Percentiles rank a stretch among this genome's conserved stretches.
These are phyloP conservation scores for Nepenthes mirabilis DNA, from an alignment of 148 eudicot species.

Conservation along the genomic window DNA sequence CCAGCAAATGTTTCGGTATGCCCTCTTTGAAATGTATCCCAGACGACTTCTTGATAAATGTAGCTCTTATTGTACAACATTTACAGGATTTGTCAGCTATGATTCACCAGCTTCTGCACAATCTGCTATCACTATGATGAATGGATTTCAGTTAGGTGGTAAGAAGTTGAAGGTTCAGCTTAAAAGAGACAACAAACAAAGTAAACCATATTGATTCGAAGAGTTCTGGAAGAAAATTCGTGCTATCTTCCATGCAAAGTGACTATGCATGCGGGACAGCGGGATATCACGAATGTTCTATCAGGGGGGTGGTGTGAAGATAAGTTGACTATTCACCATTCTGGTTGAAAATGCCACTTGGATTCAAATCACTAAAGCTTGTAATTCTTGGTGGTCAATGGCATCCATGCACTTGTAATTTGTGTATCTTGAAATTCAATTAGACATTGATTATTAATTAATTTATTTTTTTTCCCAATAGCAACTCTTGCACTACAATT, in stretches of 20 bases:
- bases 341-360: too few species aligned
- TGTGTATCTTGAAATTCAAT: constrained; percentile 50
- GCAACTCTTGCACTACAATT: constrained; percentile 9
- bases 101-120: constrained; percentile 82
- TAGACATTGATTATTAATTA: constrained; percentile 55
- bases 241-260: too few species aligned
- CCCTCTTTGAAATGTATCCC: constrained; percentile 1
- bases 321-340: too few species aligned
- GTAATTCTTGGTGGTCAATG: constrained; percentile 31
- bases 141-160: constrained; percentile 85
- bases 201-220: constrained; percentile 36
- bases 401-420: constrained; percentile 46
- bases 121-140: constrained; percentile 75
- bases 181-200: constrained; percentile 82
- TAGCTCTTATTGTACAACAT: constrained; percentile 18
- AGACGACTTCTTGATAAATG: background rate
- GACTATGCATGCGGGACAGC: too few species aligned
- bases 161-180: constrained; percentile 97
- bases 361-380: constrained; percentile 4
- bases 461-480: constrained; percentile 42
- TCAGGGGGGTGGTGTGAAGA: too few species aligned
- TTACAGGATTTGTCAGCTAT: constrained; percentile 93
- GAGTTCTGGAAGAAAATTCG: background rate
- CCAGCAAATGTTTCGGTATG: constrained; percentile 94
- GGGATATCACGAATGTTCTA: too few species aligned